These are phyloP conservation scores for Macrotyloma uniflorum DNA, from an alignment of 306 rosid genomes.

Conservation along the genomic window DNA sequence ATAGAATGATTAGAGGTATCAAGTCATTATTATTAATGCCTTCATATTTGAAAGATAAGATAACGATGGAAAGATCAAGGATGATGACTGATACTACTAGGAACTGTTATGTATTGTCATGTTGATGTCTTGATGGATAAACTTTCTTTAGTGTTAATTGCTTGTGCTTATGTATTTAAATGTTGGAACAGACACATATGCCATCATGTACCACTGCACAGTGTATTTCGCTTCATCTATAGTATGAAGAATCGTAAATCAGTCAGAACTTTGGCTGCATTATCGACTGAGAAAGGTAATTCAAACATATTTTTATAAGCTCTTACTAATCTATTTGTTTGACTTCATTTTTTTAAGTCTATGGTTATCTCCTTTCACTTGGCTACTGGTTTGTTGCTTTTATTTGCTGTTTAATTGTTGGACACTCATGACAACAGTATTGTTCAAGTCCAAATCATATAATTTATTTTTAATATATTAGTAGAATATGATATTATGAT, in stretches of 20 bases:
- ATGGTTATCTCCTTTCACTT: constrained; percentile 23
- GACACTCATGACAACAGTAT: constrained; percentile 9
- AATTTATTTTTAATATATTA: neutral
- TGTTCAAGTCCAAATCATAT: constrained; percentile 21
- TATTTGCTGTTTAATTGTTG: neutral
- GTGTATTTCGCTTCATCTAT: constrained; percentile 52
- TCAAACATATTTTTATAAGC: constrained; percentile 16
- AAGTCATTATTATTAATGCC: neutral
- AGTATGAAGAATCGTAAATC: constrained; percentile 52
- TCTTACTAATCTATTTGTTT: constrained; percentile 28
- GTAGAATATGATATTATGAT: constrained; percentile 11
- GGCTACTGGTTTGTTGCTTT: constrained; percentile 8
- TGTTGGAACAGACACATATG: constrained; percentile 60
- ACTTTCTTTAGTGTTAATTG: constrained; percentile 14
- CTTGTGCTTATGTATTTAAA: constrained; percentile 31
- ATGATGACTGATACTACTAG: constrained; percentile 16
- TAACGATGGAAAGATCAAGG: constrained; percentile 15
- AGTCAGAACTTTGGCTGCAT: constrained; percentile 56
- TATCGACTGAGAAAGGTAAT: constrained; percentile 62
- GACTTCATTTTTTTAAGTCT: constrained; percentile 1
- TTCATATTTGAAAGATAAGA: constrained; percentile 30
- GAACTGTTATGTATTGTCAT: constrained; percentile 1
- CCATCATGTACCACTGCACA: constrained; percentile 47
- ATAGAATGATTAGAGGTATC: constrained; percentile 12
- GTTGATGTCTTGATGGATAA: neutral